Base-by-base conservation (phyloP, 371 early-diverging fungal genomes). In the Mycotypha africana region DNA sequence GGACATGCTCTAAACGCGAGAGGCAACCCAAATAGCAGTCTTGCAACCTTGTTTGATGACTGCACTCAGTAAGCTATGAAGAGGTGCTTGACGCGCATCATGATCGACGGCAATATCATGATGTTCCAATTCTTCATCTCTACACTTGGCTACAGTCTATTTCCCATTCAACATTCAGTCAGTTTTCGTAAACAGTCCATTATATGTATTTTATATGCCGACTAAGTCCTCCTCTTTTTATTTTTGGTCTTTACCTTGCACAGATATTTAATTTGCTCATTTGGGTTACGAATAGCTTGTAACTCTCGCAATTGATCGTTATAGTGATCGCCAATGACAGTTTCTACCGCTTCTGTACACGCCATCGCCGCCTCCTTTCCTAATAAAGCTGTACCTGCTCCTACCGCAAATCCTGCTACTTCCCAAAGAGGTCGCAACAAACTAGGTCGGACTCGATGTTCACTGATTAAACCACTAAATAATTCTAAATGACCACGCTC, bases 281-380 rank as follows among this genome's bases (percentile, higher is more conserved):
- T 79, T 2, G 47, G 50, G n/a, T 80, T 76, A 22, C 49, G 49
- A 20, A 86, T 67, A 52, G 73, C 63, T 17, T 81, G 58, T 34
- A 91, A 52, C 36, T 87, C 84, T 22, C 91, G 67, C 32, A 91
- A 47, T 60, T 91, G 92, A 45, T 94, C 93, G 54, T 96, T 90
- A 63, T 96, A 96, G 56, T 97, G 97, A 30, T 84, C 68, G n/a
- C 95, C 96, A 63, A 97, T 95, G 14, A 89, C 89, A 0, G 94
- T 92, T 63, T 96, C 97, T 10, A 95, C 97, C 2, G 96, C 97
- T 56, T 97, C 97, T 0, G 97, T 96, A 62, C 95, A 95, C 3
- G 93, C 91, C 97, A 97, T 97, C 17, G 95, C 94, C 6, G 93
- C 93, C 47, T 91, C 88, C 52, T 89, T 85, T 11, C 96, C 97